A percentile compares a stretch with the other conserved stretches of the same genome.
Conservation (phyloP, 257 asterid genomes). For the Solanum ossicruentum region DNA sequence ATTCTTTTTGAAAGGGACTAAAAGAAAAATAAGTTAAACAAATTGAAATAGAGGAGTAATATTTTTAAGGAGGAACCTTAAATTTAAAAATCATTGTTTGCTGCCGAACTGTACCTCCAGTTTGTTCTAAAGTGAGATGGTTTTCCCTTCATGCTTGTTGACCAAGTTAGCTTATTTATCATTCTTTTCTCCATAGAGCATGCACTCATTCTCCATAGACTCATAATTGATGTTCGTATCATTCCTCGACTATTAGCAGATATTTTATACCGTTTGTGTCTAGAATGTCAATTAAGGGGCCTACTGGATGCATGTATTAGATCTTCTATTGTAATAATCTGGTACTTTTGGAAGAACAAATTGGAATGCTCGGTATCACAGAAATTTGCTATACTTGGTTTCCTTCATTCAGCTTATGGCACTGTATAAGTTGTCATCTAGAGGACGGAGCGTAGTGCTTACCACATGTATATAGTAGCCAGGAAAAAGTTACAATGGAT, state of each 20-base stretch:
- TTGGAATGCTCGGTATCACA: neutral
- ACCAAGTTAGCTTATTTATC: neutral
- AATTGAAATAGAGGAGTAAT: neutral
- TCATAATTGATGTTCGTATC: neutral
- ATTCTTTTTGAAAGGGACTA: neutral
- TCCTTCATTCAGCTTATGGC: neutral
- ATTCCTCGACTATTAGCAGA: neutral
- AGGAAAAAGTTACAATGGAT: neutral
- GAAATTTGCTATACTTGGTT: neutral
- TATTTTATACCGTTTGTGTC: neutral
- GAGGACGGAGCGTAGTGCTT: neutral
- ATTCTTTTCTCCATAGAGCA: neutral
- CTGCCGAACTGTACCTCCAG: neutral
- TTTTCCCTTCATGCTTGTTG: neutral
- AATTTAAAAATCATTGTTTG: neutral
- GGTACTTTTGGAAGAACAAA: neutral
- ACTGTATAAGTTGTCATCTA: neutral
- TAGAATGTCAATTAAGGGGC: neutral
- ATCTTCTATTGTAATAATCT: neutral
- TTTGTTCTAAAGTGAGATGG: neutral
- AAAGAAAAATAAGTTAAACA: neutral
- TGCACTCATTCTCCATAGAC: neutral
- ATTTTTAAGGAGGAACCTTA: neutral
- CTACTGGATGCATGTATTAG: neutral
- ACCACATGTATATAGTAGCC: neutral